Conservation (phyloP, 352 stramenopile species). For the Pythium vanterpoolii region DNA sequence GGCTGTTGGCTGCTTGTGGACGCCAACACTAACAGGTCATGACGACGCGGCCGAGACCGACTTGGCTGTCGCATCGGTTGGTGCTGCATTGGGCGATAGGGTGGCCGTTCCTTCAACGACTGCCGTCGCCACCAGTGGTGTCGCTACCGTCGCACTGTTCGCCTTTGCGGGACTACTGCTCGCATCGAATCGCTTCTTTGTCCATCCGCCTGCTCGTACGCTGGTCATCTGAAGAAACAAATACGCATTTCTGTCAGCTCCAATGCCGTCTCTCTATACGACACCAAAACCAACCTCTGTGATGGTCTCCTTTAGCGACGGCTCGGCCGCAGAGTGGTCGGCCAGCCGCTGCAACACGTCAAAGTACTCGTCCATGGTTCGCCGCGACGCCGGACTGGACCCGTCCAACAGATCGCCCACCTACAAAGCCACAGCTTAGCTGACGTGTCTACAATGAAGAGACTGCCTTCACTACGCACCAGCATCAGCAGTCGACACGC, state of each 20-base stretch:
- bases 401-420: constrained; percentile 77
- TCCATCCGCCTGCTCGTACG: constrained; percentile 47
- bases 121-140: background rate
- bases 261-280: no score
- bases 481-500: constrained; percentile 59
- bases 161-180: constrained; percentile 7
- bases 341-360: constrained; percentile 55
- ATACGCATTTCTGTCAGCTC: background rate
- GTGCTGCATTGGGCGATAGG: background rate
- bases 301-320: constrained; percentile 43
- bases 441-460: background rate
- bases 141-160: background rate
- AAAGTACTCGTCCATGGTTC: constrained; percentile 86
- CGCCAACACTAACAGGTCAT: background rate
- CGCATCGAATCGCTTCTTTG: constrained; percentile 43
- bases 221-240: constrained; percentile 25
- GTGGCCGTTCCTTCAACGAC: background rate
- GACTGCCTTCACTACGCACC: constrained; percentile 25
- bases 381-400: constrained; percentile 71
- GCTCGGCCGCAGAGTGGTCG: constrained; percentile 32
- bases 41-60: background rate
- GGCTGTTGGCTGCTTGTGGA: no score
- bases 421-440: constrained; percentile 21
- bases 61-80: background rate
- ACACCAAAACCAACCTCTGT: constrained; percentile 33